Evolutionary conservation across 306 rosid genomes (phyloP), one percentile per base, ranked within the genome.

Genomic region (Neltuma alba): DNA sequence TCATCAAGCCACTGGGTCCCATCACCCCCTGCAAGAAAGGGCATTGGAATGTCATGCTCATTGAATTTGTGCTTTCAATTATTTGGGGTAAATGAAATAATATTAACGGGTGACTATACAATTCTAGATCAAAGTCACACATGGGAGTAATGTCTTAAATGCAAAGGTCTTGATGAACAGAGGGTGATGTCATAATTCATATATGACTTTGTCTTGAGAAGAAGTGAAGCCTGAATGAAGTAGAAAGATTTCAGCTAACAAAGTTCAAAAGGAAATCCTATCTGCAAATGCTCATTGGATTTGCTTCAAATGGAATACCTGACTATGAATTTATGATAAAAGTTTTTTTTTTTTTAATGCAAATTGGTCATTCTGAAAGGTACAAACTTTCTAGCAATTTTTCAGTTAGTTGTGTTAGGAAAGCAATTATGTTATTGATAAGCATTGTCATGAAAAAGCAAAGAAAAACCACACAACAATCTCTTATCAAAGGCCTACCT

Each of bases 1-100:
- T 90, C 66, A 57, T 85, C 79, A 68, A 88, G 85, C 97, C 97
- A 93, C 80, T 36, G 76, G 80, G 84, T 28, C 79, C 87, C 83
- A 27, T 86, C 91, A 55, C 6, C 21, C 77, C 93, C 98, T 91
- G 89, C 83, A 86, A 84, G 76, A 44, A 82, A 45, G 52, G 82
- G 65, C 66, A 78, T 83, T 74, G 78, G 72, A 74, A 78, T 73
- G 75, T 70, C 80, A 74, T 41, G 70, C 70, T 74, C 60, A 75
- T 70, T 6, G 76, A 42, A 80, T 60, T 75, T 68, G 41, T 47
- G 40, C 44, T 66, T 62, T 45, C 69, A 77, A 72, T 75, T 34
- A 81, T 80, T 83, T 76, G 38, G 55, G 20, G 40, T 1, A 13
- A 52, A 70, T 20, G 40, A 40, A 60, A 8, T 62, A 66, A 70